A percentile compares a stretch with the other conserved stretches of the same genome.
phyloP scores from a whole-genome alignment of 495 filamentous ascomycete species.

The Astrothelium macrocarpum region DNA sequence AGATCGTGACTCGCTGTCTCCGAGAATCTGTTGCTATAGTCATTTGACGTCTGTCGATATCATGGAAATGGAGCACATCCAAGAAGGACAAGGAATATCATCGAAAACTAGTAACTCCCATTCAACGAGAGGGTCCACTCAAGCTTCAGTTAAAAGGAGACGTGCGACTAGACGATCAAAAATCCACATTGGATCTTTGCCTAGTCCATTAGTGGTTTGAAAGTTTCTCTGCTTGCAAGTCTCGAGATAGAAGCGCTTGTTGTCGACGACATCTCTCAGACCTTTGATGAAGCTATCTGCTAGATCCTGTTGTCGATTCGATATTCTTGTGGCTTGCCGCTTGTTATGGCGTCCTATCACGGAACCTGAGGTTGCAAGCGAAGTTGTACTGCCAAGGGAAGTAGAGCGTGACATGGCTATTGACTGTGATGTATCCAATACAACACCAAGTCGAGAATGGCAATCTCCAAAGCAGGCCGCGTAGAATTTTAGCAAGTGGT shows the following conservation, averaged over 20 bases:
- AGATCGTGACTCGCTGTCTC: no score
- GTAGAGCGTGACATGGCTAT: not conserved
- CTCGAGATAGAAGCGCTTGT: not conserved
- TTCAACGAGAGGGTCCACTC: no score
- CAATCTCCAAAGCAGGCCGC: not conserved
- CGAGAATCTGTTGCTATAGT: no score
- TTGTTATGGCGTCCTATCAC: not conserved
- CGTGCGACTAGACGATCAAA: not conserved
- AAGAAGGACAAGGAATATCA: no score
- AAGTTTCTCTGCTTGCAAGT: not conserved
- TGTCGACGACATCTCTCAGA: not conserved
- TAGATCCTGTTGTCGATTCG: not conserved
- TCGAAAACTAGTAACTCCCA: no score
- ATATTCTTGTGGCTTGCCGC: not conserved
- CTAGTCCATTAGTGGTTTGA: not conserved
- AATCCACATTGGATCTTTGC: not conserved
- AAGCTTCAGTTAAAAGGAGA: not conserved
- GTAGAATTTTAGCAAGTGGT: slow-evolving; percentile 2
- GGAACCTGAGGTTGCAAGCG: not conserved
- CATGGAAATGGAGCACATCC: no score
- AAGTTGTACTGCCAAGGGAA: not conserved
- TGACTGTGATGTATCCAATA: not conserved
- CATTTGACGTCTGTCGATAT: no score
- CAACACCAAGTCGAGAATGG: not conserved
- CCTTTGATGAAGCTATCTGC: not conserved